Conservation (phyloP, 2,329 filamentous ascomycete genomes). For the Periconia sp. region DNA sequence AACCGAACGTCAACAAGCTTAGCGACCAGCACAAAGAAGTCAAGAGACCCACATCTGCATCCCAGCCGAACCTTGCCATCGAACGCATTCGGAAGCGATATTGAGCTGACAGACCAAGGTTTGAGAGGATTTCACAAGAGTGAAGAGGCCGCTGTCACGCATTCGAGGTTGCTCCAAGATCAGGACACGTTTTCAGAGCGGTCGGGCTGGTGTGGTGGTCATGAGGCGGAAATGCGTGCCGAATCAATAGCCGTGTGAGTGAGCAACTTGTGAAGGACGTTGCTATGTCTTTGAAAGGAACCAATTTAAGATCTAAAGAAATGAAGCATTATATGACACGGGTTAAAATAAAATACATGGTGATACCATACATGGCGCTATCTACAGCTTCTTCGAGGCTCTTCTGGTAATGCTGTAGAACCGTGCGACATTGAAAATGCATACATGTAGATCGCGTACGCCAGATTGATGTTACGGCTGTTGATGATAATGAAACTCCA, state of each 20-base stretch:
- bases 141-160: slow-evolving; percentile 5
- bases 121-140: slow-evolving; percentile 6
- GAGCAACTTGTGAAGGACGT: too few species aligned
- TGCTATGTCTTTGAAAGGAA: too few species aligned
- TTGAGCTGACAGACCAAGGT: slow-evolving; percentile 5
- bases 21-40: neutral
- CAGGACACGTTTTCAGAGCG: neutral
- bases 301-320: too few species aligned
- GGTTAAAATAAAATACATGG: too few species aligned
- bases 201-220: neutral
- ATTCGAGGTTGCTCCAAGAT: neutral
- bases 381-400: too few species aligned
- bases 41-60: neutral
- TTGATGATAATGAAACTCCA: too few species aligned
- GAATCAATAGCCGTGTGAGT: neutral
- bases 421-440: too few species aligned
- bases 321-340: too few species aligned
- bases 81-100: slow-evolving; percentile 5
- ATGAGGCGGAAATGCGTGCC: neutral
- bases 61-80: neutral
- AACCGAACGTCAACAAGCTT: neutral
- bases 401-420: too few species aligned
- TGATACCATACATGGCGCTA: too few species aligned
- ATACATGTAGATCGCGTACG: too few species aligned
- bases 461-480: too few species aligned